These are phyloP conservation scores for Simplicillium sp. DNA, from an alignment of 2,329 filamentous ascomycete species.

Conservation along the genomic window DNA sequence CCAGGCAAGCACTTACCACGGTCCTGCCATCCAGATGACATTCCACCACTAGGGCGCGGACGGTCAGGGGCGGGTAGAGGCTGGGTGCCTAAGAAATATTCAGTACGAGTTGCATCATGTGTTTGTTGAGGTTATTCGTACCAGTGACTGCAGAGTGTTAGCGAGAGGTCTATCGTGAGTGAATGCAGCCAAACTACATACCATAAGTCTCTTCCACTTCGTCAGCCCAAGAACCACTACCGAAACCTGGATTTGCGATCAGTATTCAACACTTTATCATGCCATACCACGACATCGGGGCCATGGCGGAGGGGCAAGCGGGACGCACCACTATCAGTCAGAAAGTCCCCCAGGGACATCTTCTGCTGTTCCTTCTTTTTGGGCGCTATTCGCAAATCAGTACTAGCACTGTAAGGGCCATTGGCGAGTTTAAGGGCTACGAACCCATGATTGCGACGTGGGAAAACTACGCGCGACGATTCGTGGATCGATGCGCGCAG, in stretches of 20 bases:
- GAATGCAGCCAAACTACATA: constrained; percentile 34
- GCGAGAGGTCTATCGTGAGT: constrained; percentile 12
- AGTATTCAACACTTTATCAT: constrained; percentile 10
- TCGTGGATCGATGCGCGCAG: constrained; percentile 28
- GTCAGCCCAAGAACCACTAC: constrained; percentile 87
- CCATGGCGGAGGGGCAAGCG: constrained; percentile 10
- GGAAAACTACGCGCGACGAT: constrained; percentile 34
- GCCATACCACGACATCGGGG: constrained; percentile 15
- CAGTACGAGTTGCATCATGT: not conserved
- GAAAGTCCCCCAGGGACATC: constrained; percentile 95
- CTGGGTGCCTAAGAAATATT: constrained; percentile 39
- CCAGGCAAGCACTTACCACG: constrained; percentile 24
- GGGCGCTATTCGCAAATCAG: constrained; percentile 51
- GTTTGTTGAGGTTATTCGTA: constrained; percentile 13
- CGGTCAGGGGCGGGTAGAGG: constrained; percentile 43
- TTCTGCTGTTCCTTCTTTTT: constrained; percentile 92
- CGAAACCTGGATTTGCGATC: constrained; percentile 29
- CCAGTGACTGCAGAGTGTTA: constrained; percentile 24
- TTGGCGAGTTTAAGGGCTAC: constrained; percentile 13
- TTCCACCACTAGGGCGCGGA: constrained; percentile 22
- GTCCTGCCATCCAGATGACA: constrained; percentile 30
- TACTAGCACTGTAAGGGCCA: constrained; percentile 5
- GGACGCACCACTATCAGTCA: constrained; percentile 77
- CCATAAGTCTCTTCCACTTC: constrained; percentile 88
- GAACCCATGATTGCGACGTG: constrained; percentile 54